Evolutionary conservation across 352 stramenopile species (phyloP), one percentile per base, ranked within the genome.

Genomic region (Phytopythium helicoides): DNA sequence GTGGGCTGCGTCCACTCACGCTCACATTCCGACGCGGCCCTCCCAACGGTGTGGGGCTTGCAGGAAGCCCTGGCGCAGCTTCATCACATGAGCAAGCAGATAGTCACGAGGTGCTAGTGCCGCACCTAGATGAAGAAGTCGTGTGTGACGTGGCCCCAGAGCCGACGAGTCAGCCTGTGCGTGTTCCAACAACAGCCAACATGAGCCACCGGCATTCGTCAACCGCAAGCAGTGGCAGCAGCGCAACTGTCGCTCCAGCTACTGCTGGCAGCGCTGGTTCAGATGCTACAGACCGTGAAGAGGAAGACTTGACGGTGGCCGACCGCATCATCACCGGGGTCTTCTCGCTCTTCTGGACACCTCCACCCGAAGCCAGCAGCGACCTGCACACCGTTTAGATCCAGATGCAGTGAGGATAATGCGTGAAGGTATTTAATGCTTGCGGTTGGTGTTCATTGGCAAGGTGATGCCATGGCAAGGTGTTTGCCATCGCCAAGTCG

Each of bases 271-370:
- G 16, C 42, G 8, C 28, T 22, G 16, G 8, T 7, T 25, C 19
- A 8, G 26, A 0, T 11, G 22, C 26, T 11, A 16, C 16, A 6
- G 2, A 14, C 6, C 14, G 53, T 2, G 51, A 57, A 15, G 71
- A 78, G 19, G 73, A 78, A 8, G 71, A 84, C 19, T 71, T 75
- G 40, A 76, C 76, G 25, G 61, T 92, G 15, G 81, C 84, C 6
- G 84, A 94, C 58, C 71, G 81, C 23, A 89, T 94, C 55, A 90
- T 94, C 66, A 89, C 80, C 16, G 89, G 86, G 56, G 56, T 94
- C 5, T 94, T 94, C 58, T 90, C 84, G 15, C 65, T 94, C 10
- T 89, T 92, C 36, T 94, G 84, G 84, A 77, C 74, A 19, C 52
- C 79, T 12, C 42, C 42, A 8, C 75, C 78, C 0, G 66, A 83